Evolutionary conservation across 805 yeast genomes (phyloP), one percentile per base, ranked within the genome.

Genomic region (Lipomyces lipofer): DNA sequence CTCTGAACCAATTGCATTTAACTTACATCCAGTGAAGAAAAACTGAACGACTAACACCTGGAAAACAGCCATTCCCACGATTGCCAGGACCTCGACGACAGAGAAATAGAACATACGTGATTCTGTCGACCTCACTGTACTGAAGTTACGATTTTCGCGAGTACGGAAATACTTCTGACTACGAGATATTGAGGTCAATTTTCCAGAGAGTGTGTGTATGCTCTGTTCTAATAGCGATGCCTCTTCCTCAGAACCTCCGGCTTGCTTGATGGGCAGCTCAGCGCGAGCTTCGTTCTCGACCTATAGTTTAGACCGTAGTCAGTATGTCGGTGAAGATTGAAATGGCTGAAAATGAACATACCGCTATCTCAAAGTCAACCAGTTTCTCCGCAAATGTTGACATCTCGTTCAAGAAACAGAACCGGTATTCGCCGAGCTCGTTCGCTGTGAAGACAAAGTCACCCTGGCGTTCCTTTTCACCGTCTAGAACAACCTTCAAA

Each of bases 141-240:
- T 81, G 80, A 88, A 94, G 74, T 92, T 92, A 74, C 98, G 81
- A 73, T 83, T 83, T 72, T 88, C 92, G 75, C 99, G 85, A 10
- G 95, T 84, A 72, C 84, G 86, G 77, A 91, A 90, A 72, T 91
- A 86, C 64, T 85, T 87, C 68, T 92, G 66, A 33, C 64, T 48
- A 40, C 74, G 70, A 22, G 59, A 55, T 42, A 65, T 57, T 35
- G 61, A 58, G 19, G 67, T 55, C 51, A 72, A 65, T 44, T 65
- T 63, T 39, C 54, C 52, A 10, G 62, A 58, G 25, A 64, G 38
- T n/a, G 62, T 39, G 52, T 76, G 78, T 22, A 85, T 54, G 47
- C 63, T 53, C 36, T 48, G 42, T 27, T 62, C 65, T 15, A 63
- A 30, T 21, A 43, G 32, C 21, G 58, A 46, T 7, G 60, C 57